phyloP scores from a whole-genome alignment of 192 early-diverging fungal genomes.

The Linderina pennispora region DNA sequence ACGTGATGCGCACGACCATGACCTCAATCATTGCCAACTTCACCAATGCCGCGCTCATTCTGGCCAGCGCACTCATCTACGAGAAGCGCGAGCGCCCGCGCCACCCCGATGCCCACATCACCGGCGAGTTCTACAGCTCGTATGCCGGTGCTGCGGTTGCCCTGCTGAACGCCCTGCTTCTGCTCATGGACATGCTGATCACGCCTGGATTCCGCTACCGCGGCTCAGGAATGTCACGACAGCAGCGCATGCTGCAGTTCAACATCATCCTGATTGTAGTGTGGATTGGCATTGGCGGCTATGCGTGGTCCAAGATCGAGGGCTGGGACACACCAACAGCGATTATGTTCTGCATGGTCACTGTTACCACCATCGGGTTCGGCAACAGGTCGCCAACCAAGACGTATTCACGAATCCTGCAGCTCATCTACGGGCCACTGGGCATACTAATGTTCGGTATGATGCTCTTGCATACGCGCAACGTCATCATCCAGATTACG shows the following conservation, averaged over 20 bases:
- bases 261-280: conserved; percentile 44
- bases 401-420: conserved; percentile 28
- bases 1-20: conserved; percentile 31
- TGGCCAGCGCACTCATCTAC: conserved; percentile 41
- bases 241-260: conserved; percentile 44
- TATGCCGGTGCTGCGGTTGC: conserved; percentile 40
- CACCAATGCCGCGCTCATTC: conserved; percentile 30
- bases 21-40: conserved; percentile 32
- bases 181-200: conserved; percentile 30
- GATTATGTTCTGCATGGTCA: conserved; percentile 48
- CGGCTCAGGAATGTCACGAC: conserved; percentile 46
- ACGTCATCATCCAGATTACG: conserved; percentile 41
- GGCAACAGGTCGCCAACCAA: conserved; percentile 37
- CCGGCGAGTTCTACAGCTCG: conserved; percentile 44
- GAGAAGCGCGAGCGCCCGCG: conserved; percentile 26
- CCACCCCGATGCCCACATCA: conserved; percentile 33
- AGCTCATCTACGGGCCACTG: conserved; percentile 37
- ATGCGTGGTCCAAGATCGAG: conserved; percentile 44
- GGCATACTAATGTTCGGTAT: conserved; percentile 47
- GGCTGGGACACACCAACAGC: conserved; percentile 35
- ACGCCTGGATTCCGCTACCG: conserved; percentile 47
- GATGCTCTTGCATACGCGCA: conserved; percentile 43
- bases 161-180: conserved; percentile 30
- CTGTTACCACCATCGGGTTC: conserved; percentile 42
- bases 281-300: conserved; percentile 48